Conservation (phyloP, 2,329 filamentous ascomycete species). For the Cercospora zeae-maydis region DNA sequence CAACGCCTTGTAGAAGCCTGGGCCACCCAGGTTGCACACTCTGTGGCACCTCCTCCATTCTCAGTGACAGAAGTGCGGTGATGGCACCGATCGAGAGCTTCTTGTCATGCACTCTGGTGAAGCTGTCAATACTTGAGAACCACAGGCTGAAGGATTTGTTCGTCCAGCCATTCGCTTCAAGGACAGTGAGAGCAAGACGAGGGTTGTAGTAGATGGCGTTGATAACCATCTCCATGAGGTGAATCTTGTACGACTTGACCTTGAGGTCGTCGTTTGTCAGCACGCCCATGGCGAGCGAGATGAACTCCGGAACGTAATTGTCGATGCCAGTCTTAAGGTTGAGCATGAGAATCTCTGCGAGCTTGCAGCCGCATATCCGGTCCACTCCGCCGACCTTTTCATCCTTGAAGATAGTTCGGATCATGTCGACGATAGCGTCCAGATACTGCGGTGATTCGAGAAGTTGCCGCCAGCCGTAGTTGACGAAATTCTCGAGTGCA, state of each 20-base stretch:
- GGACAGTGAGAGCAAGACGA: slow-evolving; percentile 72
- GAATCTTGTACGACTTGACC: slow-evolving; percentile 90
- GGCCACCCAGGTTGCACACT: slow-evolving; percentile 96
- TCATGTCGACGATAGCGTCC: slow-evolving; percentile 86
- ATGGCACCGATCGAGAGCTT: slow-evolving; percentile 96
- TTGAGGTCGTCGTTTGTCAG: slow-evolving; percentile 72
- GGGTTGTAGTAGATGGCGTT: slow-evolving; percentile 98
- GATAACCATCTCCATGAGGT: slow-evolving; percentile 98
- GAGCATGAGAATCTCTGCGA: slow-evolving; percentile 95
- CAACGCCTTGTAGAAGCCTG: slow-evolving; percentile 80
- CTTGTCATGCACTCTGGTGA: slow-evolving; percentile 95
- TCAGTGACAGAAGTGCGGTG: slow-evolving; percentile 74
- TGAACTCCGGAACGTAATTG: slow-evolving; percentile 81
- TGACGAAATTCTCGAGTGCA: slow-evolving; percentile 94
- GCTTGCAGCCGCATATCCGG: slow-evolving; percentile 93
- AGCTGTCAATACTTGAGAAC: slow-evolving; percentile 94
- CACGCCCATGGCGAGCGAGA: slow-evolving; percentile 81
- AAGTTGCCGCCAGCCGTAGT: slow-evolving; percentile 79
- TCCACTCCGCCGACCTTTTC: slow-evolving; percentile 91
- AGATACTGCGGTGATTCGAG: slow-evolving; percentile 82
- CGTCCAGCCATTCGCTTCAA: slow-evolving; percentile 92
- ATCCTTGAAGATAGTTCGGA: slow-evolving; percentile 89
- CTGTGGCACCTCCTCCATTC: slow-evolving; percentile 76
- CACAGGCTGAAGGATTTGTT: slow-evolving; percentile 98
- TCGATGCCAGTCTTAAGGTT: slow-evolving; percentile 87